Percentiles rank a stretch among this genome's conserved stretches.
Evolutionary conservation across 208 protist species (phyloP).

Genomic region (Wallacemonas sp.): DNA sequence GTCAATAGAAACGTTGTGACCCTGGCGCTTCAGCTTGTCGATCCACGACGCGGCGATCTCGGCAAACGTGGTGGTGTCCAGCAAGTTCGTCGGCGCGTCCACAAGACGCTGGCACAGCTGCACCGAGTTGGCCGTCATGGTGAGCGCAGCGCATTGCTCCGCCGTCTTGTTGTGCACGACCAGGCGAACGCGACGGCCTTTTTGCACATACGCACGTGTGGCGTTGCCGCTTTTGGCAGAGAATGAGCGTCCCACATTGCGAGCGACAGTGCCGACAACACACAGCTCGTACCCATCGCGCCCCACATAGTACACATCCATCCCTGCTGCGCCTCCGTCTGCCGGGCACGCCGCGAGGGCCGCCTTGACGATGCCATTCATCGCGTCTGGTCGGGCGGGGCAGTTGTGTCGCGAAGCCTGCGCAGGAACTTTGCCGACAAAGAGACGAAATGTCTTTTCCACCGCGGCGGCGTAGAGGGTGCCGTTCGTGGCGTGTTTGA

Average conservation of each 20-base stretch:
- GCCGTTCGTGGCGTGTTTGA: constrained; percentile 15
- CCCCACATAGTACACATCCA: constrained; percentile 67
- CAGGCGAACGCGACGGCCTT: constrained; percentile 37
- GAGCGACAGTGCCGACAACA: constrained; percentile 52
- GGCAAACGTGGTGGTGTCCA: constrained; percentile 84
- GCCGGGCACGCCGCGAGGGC: constrained; percentile 29
- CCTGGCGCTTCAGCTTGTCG: constrained; percentile 32
- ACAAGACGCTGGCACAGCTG: constrained; percentile 85
- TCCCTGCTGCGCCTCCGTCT: constrained; percentile 1
- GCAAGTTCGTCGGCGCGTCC: constrained; percentile 79
- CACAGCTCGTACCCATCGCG: constrained; percentile 32
- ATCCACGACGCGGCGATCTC: constrained; percentile 60
- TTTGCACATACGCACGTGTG: constrained; percentile 44
- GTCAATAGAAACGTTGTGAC: constrained; percentile 28
- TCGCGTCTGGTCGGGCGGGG: constrained; percentile 52
- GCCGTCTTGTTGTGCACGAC: constrained; percentile 24
- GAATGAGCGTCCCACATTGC: constrained; percentile 55
- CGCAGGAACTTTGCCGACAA: constrained; percentile 45
- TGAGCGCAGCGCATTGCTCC: constrained; percentile 29
- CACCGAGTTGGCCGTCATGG: constrained; percentile 33
- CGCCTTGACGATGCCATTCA: constrained; percentile 49
- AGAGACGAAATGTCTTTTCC: constrained; percentile 25
- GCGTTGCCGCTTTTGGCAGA: constrained; percentile 58
- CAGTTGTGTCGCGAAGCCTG: constrained; percentile 83
- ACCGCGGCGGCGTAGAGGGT: constrained; percentile 24